Percentiles rank a stretch among this genome's conserved stretches.
Conservation (phyloP, 257 asterid genomes). For the Cinchona pubescens region DNA sequence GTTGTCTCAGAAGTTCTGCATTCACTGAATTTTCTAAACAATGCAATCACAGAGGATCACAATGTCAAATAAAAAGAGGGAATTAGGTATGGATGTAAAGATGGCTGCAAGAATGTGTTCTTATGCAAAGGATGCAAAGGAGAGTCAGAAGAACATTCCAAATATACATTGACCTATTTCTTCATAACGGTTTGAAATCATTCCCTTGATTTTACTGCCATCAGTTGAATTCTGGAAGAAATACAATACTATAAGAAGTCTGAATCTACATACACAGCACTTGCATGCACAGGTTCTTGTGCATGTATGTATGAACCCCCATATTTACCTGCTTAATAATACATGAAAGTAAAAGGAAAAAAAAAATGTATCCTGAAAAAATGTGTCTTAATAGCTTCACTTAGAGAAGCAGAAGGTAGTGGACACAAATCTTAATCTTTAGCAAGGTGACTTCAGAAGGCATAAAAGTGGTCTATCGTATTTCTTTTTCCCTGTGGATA, state of each 20-base stretch:
- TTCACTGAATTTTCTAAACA: neutral
- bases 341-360: neutral
- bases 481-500: neutral
- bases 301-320: neutral
- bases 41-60: neutral
- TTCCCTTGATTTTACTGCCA: neutral
- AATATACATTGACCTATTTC: neutral
- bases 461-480: neutral
- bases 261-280: neutral
- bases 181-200: neutral
- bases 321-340: constrained; percentile 5
- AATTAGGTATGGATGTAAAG: neutral
- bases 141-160: neutral
- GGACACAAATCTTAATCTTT: neutral
- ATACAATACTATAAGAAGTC: neutral
- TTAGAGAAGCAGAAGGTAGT: neutral
- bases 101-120: neutral
- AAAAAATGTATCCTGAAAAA: too few species aligned
- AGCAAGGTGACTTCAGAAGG: constrained; percentile 4
- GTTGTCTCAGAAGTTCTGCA: neutral
- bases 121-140: neutral
- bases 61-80: neutral
- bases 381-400: too few species aligned
- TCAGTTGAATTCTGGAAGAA: neutral
- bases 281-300: neutral